Evolutionary conservation across 768 basidiomycete genomes (phyloP).

Genomic region (Tephrocybe sp.): DNA sequence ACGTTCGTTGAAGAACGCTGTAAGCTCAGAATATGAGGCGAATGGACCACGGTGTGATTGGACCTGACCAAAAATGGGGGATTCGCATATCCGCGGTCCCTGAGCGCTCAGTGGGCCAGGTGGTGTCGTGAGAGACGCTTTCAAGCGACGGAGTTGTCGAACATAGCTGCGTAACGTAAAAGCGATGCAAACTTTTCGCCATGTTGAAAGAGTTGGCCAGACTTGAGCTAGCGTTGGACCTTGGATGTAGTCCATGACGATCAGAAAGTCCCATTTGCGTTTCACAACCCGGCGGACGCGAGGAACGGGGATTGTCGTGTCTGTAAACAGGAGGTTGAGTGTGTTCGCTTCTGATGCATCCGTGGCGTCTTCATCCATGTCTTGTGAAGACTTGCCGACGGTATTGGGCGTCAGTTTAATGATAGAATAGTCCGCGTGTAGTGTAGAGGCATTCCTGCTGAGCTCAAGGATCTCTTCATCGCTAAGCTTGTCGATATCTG

Average conservation of each 20-base stretch:
- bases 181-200: slow-evolving; percentile 18
- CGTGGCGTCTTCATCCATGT: background rate
- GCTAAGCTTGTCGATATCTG: slow-evolving; percentile 6
- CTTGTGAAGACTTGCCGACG: slow-evolving; percentile 1
- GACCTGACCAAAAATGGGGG: slow-evolving; percentile 13
- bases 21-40: slow-evolving; percentile 15
- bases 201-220: slow-evolving; percentile 15
- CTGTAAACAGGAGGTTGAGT: slow-evolving; percentile 1
- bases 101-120: slow-evolving; percentile 14
- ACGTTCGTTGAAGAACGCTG: slow-evolving; percentile 14
- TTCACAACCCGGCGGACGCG: slow-evolving; percentile 16
- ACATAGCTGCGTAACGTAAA: slow-evolving; percentile 22
- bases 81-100: slow-evolving; percentile 11
- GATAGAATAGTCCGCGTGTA: no score
- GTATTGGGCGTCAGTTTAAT: no score
- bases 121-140: slow-evolving; percentile 4
- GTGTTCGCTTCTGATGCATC: slow-evolving; percentile 9
- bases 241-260: slow-evolving; percentile 20
- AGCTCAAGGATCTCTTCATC: slow-evolving; percentile 4
- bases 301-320: slow-evolving; percentile 22
- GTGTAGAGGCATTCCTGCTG: no score
- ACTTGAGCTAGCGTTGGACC: slow-evolving; percentile 15
- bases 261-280: slow-evolving; percentile 4
- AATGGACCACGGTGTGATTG: no score
- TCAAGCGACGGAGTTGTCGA: slow-evolving; percentile 17